Evolutionary conservation across 2,329 filamentous ascomycete genomes (phyloP), one percentile per base, ranked within the genome.

Genomic region (Aspergillus neoniger): DNA sequence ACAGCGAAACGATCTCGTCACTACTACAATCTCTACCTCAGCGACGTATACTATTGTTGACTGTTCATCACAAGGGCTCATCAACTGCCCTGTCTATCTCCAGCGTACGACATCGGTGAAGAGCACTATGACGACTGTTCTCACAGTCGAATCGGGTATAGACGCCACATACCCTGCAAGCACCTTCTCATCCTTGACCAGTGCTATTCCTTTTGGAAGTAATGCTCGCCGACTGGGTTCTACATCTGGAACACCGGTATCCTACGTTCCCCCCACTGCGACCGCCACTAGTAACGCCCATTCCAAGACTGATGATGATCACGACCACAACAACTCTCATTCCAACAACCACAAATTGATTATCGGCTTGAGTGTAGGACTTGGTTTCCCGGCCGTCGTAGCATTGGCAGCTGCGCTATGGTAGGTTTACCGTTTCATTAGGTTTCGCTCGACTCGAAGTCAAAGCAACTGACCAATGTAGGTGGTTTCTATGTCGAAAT

Each of bases 341-440:
- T 8, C 9, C 4, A 56, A 56, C 8, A 36, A 52, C 15, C 25
- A 51, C 17, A 51, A 51, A 7, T 19, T 60, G 19, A 60, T 60
- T 5, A 56, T 59, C 19, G 58, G 58, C 3, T 21, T 60, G 12
- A 60, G 58, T 47, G 58, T 60, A 4, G 58, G 58, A 30, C 25
- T 60, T 23, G 58, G 58, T 10, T 36, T 52, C 8, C 58, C 52
- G 5, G 44, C 23, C 14, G 3, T 60, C 4, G 25, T 44, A 4
- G 52, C 12, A 14, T 14, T 56, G 4, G 47, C n/a, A 25, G 32
- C 32, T 23, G 58, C 32, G 7, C 8, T 56, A 7, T 36, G 52
- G 58, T 60, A 19, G 19, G 55, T 57, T 39, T 17, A 51, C 30
- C 30, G 12, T 12, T 36, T 4, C 9, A 10, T 36, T 14, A 36